A percentile compares a stretch with the other conserved stretches of the same genome.
Evolutionary conservation across 1,139 yeast genomes (phyloP).

Genomic region (Sugiyamaella neomexicana): DNA sequence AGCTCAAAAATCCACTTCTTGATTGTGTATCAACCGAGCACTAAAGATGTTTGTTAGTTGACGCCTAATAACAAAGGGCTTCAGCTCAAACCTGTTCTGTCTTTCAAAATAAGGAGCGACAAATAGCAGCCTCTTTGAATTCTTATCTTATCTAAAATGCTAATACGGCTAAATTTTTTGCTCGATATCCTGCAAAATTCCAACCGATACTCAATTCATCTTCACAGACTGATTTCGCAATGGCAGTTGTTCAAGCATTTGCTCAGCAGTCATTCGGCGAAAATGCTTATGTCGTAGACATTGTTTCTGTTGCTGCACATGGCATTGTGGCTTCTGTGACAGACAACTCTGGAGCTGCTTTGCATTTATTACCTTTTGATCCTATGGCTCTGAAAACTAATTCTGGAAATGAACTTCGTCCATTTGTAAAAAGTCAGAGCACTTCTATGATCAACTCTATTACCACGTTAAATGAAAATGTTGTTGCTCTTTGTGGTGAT

Average conservation of each 20-base stretch:
- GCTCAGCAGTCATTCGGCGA: constrained; percentile 36
- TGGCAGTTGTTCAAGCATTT: constrained; percentile 19
- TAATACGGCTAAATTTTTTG: neutral
- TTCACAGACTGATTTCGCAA: neutral
- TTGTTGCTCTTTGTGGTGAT: constrained; percentile 48
- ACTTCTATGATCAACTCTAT: constrained; percentile 4
- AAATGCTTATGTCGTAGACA: constrained; percentile 52
- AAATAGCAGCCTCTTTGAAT: neutral
- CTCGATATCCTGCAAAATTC: constrained; percentile 6
- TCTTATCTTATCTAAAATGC: no score
- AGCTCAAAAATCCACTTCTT: no score
- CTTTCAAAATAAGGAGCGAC: no score
- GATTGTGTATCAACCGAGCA: neutral
- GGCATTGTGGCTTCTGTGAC: constrained; percentile 51
- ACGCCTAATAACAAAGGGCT: no score
- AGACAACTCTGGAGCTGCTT: constrained; percentile 42
- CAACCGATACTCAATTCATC: neutral
- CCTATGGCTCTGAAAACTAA: constrained; percentile 25
- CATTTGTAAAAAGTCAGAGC: constrained; percentile 8
- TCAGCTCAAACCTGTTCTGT: no score
- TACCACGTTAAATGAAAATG: constrained; percentile 33
- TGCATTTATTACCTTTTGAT: constrained; percentile 40
- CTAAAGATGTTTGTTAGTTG: neutral
- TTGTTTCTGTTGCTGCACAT: constrained; percentile 42
- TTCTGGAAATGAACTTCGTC: constrained; percentile 8